Base-by-base conservation (phyloP, 495 filamentous ascomycete species). In the Podospora sp. region DNA sequence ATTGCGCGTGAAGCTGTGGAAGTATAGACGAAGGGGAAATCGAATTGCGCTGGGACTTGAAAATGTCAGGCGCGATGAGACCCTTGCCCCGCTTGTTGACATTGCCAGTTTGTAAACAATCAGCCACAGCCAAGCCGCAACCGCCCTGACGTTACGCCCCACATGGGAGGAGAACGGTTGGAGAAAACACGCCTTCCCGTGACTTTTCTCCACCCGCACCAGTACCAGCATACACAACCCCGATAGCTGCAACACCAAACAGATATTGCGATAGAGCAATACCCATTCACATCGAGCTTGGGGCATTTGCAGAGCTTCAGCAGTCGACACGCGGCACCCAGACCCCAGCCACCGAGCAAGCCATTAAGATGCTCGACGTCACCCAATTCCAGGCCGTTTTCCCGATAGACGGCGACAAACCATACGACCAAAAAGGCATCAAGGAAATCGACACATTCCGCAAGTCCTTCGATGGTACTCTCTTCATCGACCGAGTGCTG, bases 401-500 rank as follows among this genome's bases (percentile, higher is more conserved):
- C 73, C 82, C 80, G 40, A 83, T 86, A 68, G 83, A 90, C 58
- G 81, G 84, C 26, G 85, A 86, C 16, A 87, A 86, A 67, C 83
- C 84, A 14, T 90, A 91, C 74, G 85, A 87, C 72, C 81, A 84
- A 36, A 80, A 82, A 24, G 75, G 81, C 55, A 72, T 86, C 68
- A 80, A 88, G 16, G 80, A 83, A 24, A 90, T 93, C 68, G 80
- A 87, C 63, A 76, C 80, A 25, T 86, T 86, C 68, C 88, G 90
- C 63, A 86, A 86, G 52, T 77, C 75, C 21, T 78, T 93, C 27
- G 86, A 88, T 64, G 87, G 89, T 68, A 80, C 85, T 57, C 83
- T 93, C 51, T 93, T 93, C 74, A 87, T 92, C 69, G 91, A 94
- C 74, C 85, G 86, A 59, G 83, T 93, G 35, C 79, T 94, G 53